phyloP scores from a whole-genome alignment of 176 grass and related monocot species.

The Eleusine coracana region DNA sequence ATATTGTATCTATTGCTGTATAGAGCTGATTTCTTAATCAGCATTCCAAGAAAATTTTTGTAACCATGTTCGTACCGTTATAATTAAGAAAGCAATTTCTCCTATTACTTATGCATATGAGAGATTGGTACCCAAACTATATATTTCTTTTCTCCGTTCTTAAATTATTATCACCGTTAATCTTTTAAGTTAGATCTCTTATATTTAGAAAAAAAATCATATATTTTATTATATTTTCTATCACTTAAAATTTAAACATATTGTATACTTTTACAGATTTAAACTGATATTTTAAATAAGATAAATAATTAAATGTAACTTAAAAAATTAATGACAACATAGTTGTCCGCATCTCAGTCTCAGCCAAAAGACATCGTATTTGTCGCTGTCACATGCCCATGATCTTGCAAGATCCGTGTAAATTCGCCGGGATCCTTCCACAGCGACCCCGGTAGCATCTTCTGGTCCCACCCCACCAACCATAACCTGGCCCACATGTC shows the following conservation, averaged over 20 bases:
- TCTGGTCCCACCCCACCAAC: not conserved
- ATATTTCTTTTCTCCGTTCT: no score
- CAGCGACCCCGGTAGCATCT: constrained; percentile 26
- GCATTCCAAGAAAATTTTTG: not conserved
- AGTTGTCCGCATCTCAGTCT: not conserved
- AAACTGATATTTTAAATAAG: no score
- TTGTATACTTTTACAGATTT: no score
- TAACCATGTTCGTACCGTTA: not conserved
- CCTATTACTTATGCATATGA: not conserved
- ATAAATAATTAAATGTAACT: no score
- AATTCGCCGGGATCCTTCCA: constrained; percentile 34
- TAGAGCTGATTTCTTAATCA: constrained; percentile 7
- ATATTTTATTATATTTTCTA: no score
- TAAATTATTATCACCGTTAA: no score
- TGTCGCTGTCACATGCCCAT: constrained; percentile 38
- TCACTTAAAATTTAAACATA: no score
- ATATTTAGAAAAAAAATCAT: no score
- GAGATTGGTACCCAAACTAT: not conserved
- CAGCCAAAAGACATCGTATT: constrained; percentile 15
- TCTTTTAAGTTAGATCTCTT: no score
- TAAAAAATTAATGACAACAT: no score
- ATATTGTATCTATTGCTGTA: constrained; percentile 7
- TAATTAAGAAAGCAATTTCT: not conserved
- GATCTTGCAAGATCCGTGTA: constrained; percentile 25
- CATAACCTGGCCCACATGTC: not conserved